Evolutionary conservation across 768 basidiomycete genomes (phyloP).

Genomic region (Melanogaster broomeanus): DNA sequence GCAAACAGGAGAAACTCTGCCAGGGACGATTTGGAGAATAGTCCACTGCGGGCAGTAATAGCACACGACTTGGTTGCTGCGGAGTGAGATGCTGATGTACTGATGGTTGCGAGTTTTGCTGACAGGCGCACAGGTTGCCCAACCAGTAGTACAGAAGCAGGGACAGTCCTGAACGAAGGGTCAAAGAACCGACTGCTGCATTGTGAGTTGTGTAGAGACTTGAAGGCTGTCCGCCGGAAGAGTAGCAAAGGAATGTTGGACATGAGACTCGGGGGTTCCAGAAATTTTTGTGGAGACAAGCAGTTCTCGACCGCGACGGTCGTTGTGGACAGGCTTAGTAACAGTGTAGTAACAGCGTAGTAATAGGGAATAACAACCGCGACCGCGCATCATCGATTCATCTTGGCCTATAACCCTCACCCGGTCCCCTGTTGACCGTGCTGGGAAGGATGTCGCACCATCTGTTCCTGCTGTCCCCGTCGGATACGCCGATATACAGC

Average conservation of each 20-base stretch:
- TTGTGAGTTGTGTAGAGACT: background rate
- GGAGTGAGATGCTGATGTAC: background rate
- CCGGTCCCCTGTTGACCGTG: background rate
- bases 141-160: background rate
- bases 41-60: background rate
- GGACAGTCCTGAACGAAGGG: background rate
- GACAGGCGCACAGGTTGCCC: background rate
- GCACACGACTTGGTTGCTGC: background rate
- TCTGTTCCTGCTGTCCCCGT: constrained; percentile 81
- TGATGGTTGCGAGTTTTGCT: background rate
- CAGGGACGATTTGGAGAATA: constrained; percentile 1
- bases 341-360: too few relatives aligned
- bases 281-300: too few relatives aligned
- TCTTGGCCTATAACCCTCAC: background rate
- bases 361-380: background rate
- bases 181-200: background rate
- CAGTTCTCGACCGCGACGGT: too few relatives aligned
- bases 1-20: constrained; percentile 15
- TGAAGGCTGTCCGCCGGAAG: background rate
- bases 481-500: constrained; percentile 84
- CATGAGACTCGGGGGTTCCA: constrained; percentile 9
- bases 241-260: background rate
- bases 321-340: too few relatives aligned
- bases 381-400: background rate
- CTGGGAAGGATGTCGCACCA: constrained; percentile 74